phyloP scores from a whole-genome alignment of 257 asterid genomes.

The Solanum stenotomum region DNA sequence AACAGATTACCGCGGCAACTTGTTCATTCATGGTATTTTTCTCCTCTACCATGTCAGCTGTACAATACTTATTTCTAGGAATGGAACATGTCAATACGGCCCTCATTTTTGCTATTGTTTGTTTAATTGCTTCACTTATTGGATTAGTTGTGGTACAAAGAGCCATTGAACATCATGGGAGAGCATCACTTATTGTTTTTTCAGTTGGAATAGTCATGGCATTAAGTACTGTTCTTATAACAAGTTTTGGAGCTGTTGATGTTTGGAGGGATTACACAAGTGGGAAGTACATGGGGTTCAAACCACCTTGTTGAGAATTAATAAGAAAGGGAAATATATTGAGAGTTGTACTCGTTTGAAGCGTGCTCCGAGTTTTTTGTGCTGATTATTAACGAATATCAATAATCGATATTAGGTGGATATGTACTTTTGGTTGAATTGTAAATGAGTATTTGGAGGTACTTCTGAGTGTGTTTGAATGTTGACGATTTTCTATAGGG shows the following conservation, averaged over 20 bases:
- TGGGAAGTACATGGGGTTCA: conserved; percentile 82
- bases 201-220: conserved; percentile 81
- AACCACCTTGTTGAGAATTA: conserved; percentile 44
- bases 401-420: not conserved
- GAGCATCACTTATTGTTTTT: conserved; percentile 81
- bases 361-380: not conserved
- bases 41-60: conserved; percentile 89
- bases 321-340: not conserved
- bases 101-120: conserved; percentile 36
- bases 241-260: conserved; percentile 60
- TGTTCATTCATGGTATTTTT: conserved; percentile 88
- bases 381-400: not conserved
- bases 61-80: conserved; percentile 65
- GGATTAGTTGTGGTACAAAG: conserved; percentile 58
- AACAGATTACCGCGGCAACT: conserved; percentile 77
- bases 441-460: not conserved
- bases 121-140: conserved; percentile 51
- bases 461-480: not conserved
- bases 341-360: not conserved
- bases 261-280: conserved; percentile 58
- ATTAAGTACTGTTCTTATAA: conserved; percentile 62
- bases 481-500: not conserved
- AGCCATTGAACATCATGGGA: conserved; percentile 55
- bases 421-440: not conserved
- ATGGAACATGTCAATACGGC: conserved; percentile 55